A percentile compares a stretch with the other conserved stretches of the same genome.
phyloP scores from a whole-genome alignment of 2,329 filamentous ascomycete species.

The Pyricularia sp. region DNA sequence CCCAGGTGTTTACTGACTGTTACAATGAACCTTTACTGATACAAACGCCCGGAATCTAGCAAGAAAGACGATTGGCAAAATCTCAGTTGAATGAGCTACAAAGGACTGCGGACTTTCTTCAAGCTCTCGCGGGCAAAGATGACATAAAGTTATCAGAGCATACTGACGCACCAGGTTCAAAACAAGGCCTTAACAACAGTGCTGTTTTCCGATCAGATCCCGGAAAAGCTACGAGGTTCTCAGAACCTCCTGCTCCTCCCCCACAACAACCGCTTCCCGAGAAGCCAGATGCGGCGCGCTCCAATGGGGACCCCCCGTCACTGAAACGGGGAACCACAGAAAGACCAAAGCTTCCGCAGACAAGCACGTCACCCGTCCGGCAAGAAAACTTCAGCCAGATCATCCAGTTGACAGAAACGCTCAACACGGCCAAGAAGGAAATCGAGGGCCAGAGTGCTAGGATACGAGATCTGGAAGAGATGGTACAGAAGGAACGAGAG shows the following conservation, averaged over 20 bases:
- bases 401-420: slow-evolving; percentile 71
- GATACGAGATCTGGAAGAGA: slow-evolving; percentile 71
- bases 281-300: slow-evolving; percentile 64
- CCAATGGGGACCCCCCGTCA: slow-evolving; percentile 41
- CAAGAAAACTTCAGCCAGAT: slow-evolving; percentile 63
- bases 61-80: slow-evolving; percentile 82
- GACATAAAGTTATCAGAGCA: slow-evolving; percentile 49
- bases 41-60: slow-evolving; percentile 34
- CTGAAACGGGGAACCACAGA: slow-evolving; percentile 71
- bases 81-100: slow-evolving; percentile 80
- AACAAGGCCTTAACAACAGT: slow-evolving; percentile 43
- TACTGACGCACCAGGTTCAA: slow-evolving; percentile 33
- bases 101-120: slow-evolving; percentile 74
- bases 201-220: slow-evolving; percentile 53
- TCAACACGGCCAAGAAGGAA: slow-evolving; percentile 77
- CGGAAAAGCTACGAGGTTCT: slow-evolving; percentile 67
- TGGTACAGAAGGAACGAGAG: slow-evolving; percentile 68
- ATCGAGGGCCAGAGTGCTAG: slow-evolving; percentile 73
- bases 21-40: slow-evolving; percentile 11
- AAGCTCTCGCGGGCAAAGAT: slow-evolving; percentile 66
- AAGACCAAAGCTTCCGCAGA: slow-evolving; percentile 44
- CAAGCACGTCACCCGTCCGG: slow-evolving; percentile 47
- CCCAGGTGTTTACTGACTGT: slow-evolving; percentile 9
- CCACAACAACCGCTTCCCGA: slow-evolving; percentile 89
- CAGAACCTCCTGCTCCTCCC: slow-evolving; percentile 85